Percentiles rank a stretch among this genome's conserved stretches.
Evolutionary conservation across 2,329 filamentous ascomycete genomes (phyloP).

Genomic region (Calycina marina): DNA sequence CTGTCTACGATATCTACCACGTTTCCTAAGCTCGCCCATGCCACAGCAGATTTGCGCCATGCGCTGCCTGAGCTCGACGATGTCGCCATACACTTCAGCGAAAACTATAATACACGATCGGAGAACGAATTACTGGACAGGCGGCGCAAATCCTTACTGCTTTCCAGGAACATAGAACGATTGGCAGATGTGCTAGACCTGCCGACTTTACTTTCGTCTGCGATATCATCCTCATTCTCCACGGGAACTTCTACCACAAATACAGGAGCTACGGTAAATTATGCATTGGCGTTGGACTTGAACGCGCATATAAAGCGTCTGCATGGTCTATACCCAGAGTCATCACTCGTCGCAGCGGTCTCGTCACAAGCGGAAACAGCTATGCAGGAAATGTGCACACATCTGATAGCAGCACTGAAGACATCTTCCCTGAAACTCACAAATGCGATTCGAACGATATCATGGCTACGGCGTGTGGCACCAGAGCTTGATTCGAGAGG

Average conservation of each 20-base stretch:
- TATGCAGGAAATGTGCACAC: conserved; percentile 77
- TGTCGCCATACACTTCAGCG: conserved; percentile 66
- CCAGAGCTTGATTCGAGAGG: conserved; percentile 52
- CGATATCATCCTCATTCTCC: conserved; percentile 41
- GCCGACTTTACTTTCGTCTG: conserved; percentile 69
- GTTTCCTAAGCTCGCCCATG: conserved; percentile 53
- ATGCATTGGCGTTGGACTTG: conserved; percentile 79
- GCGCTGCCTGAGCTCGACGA: conserved; percentile 67
- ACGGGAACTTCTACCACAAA: conserved; percentile 27
- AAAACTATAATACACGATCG: conserved; percentile 62
- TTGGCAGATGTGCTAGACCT: conserved; percentile 85
- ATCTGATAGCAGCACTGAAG: conserved; percentile 66
- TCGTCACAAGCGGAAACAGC: conserved; percentile 66
- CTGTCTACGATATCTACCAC: conserved; percentile 59
- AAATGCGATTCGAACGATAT: conserved; percentile 76
- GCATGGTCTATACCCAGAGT: conserved; percentile 68
- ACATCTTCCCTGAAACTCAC: conserved; percentile 73
- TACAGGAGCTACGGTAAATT: conserved; percentile 43
- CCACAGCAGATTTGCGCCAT: conserved; percentile 52
- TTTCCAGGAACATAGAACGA: conserved; percentile 77
- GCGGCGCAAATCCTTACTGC: conserved; percentile 64
- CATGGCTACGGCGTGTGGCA: conserved; percentile 76
- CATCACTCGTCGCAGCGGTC: conserved; percentile 59
- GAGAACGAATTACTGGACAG: conserved; percentile 55
- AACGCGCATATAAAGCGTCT: conserved; percentile 87